Conservation (phyloP, 805 yeast genomes). For the Zygoascus tannicola region DNA sequence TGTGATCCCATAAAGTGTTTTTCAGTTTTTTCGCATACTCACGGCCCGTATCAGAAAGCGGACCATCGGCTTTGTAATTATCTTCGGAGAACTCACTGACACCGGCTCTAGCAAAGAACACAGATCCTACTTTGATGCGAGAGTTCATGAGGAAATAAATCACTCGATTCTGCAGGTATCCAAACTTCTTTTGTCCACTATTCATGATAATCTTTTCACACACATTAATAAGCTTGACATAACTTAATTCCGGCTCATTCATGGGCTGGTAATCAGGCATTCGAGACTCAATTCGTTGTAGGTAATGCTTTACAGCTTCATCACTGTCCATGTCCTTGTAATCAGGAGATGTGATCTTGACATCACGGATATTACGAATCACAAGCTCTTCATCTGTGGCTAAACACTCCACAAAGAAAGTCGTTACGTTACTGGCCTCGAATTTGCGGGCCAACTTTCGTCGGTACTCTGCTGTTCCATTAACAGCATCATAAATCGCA, state of each 20-base stretch:
- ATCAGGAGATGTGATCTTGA: slow-evolving; percentile 73
- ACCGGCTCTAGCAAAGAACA: slow-evolving; percentile 68
- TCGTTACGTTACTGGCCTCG: slow-evolving; percentile 53
- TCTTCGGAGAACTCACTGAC: slow-evolving; percentile 39
- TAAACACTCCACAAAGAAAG: slow-evolving; percentile 78
- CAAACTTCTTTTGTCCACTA: slow-evolving; percentile 56
- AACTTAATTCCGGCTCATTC: slow-evolving; percentile 50
- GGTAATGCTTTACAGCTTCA: slow-evolving; percentile 68
- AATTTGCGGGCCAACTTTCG: slow-evolving; percentile 46
- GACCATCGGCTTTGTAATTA: slow-evolving; percentile 60
- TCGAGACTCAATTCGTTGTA: slow-evolving; percentile 58
- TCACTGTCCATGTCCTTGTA: slow-evolving; percentile 66
- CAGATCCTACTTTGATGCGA: slow-evolving; percentile 75
- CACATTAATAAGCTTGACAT: slow-evolving; percentile 80
- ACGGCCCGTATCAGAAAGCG: slow-evolving; percentile 59
- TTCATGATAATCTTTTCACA: slow-evolving; percentile 77
- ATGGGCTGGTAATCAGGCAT: slow-evolving; percentile 67
- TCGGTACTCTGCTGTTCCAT: slow-evolving; percentile 67
- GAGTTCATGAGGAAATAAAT: slow-evolving; percentile 89
- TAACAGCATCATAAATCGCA: slow-evolving; percentile 93
- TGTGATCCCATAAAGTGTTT: slow-evolving; percentile 40
- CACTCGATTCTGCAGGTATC: slow-evolving; percentile 83
- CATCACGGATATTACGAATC: slow-evolving; percentile 71
- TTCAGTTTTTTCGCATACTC: slow-evolving; percentile 58
- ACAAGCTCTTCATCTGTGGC: slow-evolving; percentile 65